Base-by-base conservation (phyloP, 345 rosid genomes). In the Aquilaria sinensis region DNA sequence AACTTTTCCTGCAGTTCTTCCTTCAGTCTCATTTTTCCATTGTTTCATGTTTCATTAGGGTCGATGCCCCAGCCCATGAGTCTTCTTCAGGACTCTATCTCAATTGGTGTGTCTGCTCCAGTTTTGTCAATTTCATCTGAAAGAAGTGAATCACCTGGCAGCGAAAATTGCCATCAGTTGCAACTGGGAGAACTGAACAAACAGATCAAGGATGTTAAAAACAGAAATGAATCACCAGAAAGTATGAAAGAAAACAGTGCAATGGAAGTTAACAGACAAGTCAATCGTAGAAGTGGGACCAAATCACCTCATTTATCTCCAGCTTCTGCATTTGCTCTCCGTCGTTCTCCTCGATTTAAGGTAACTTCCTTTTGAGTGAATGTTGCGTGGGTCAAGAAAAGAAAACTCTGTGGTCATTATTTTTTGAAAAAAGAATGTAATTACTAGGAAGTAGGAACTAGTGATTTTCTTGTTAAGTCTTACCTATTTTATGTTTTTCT, bases 101-200 rank as follows among this genome's bases (percentile, higher is more conserved):
- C 78, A 57, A 60, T 86, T 58, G 77, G 89, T 65, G 57, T 69
- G 56, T 88, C 90, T 67, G 96, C 89, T 64, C 96, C 96, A 50
- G 74, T 49, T 62, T 32, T 68, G 30, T 83, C 99, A 66, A 64
- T 72, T 65, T 80, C 88, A 56, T 78, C 80, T 53, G 85, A 82
- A 29, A 70, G 62, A 70, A 79, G 75, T 70, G 92, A 76, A 68
- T 75, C 84, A 74, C 75, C 90, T 56, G 67, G 62, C 37, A 77
- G 62, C 73, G 77, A 62, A 70, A 70, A 72, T 66, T 62, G 74
- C 52, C 65, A 74, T 69, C 65, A 67, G 62, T 54, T 69, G 65
- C 75, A 68, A 32, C 61, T 41, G 60, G 65, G 63, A 58, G 77
- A 77, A 67, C 73, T 60, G 51, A 71, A 62, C 41, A 63, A 57